Conservation (phyloP, 768 basidiomycete genomes). For the Amanita brunnescens region DNA sequence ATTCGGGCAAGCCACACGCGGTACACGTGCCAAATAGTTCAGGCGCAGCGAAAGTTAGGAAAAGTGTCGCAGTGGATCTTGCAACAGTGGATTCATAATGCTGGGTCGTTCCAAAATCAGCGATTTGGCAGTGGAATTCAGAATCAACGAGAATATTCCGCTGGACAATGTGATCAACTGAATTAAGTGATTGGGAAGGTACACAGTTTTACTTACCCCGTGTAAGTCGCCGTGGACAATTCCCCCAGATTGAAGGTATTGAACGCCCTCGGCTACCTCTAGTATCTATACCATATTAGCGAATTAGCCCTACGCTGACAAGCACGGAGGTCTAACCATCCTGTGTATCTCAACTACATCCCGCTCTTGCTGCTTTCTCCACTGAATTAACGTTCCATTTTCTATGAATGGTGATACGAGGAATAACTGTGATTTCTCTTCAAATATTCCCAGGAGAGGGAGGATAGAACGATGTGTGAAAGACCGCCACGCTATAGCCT, state of each 20-base stretch:
- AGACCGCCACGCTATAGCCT: neutral
- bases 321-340: neutral
- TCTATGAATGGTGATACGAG: neutral
- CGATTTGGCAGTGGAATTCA: no score
- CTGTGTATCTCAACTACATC: neutral
- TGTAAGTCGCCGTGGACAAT: neutral
- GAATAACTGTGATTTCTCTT: neutral
- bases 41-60: neutral
- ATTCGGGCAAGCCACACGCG: no score
- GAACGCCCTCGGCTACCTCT: neutral
- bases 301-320: neutral
- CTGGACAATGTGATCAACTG: no score
- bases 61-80: neutral
- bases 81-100: no score
- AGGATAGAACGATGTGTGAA: neutral
- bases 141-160: no score
- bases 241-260: slow-evolving; percentile 1
- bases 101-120: no score
- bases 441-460: neutral
- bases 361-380: neutral
- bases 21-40: neutral
- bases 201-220: neutral
- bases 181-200: no score
- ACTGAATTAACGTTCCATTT: neutral
- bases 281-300: neutral